These are phyloP conservation scores for Dimargaris verticillata DNA, from an alignment of 192 early-diverging fungal genomes.

Conservation along the genomic window DNA sequence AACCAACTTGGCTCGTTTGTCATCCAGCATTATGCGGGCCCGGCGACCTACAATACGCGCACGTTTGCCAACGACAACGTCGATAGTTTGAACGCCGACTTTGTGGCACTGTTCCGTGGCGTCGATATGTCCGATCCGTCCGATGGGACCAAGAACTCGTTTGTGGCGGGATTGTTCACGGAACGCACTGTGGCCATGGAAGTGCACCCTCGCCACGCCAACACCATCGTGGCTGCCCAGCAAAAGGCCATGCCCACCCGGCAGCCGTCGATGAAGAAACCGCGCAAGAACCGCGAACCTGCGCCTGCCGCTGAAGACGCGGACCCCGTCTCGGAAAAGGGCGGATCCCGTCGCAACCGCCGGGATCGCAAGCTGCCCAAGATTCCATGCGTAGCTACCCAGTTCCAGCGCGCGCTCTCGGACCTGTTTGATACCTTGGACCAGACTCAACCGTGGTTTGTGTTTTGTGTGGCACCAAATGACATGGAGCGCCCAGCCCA, in stretches of 20 bases:
- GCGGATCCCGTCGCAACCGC: conserved; percentile 8
- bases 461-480: conserved; percentile 62
- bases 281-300: conserved; percentile 20
- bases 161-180: conserved; percentile 59
- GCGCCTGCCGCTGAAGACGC: conserved; percentile 15
- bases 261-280: conserved; percentile 39
- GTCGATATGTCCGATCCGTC: conserved; percentile 13
- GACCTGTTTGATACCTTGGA: conserved; percentile 52
- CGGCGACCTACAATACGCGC: conserved; percentile 39
- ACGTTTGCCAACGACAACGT: conserved; percentile 63
- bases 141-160: conserved; percentile 51
- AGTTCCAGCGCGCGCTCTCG: conserved; percentile 49
- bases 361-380: conserved; percentile 18
- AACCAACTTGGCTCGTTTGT: conserved; percentile 41
- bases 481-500: conserved; percentile 36
- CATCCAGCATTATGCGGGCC: conserved; percentile 63
- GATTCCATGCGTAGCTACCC: conserved; percentile 39
- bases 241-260: conserved; percentile 51
- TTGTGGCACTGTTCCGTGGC: conserved; percentile 72
- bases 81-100: conserved; percentile 64
- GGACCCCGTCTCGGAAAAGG: conserved; percentile 19
- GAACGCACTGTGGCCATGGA: conserved; percentile 55
- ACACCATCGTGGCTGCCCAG: conserved; percentile 65
- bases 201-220: conserved; percentile 64
- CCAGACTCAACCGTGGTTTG: conserved; percentile 64